phyloP scores from a whole-genome alignment of 306 rosid species.

The Quercus parvula region DNA sequence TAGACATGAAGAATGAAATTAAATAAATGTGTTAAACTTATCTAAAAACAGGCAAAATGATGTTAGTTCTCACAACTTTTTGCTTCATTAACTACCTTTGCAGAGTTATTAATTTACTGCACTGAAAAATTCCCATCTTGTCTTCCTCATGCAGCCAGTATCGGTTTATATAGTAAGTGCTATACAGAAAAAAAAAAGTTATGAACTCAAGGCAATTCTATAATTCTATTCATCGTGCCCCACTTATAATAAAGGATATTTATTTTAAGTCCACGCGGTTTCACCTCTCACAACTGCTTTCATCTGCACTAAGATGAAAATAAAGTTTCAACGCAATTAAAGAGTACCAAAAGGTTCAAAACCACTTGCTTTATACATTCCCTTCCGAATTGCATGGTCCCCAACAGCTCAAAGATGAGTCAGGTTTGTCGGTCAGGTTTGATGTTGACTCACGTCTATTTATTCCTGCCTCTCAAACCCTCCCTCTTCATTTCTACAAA shows the following conservation, averaged over 20 bases:
- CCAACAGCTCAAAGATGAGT: conserved; percentile 42
- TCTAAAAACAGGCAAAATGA: background rate
- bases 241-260: background rate
- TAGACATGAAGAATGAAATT: too few relatives aligned
- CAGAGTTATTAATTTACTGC: background rate
- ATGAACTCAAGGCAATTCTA: background rate
- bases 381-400: conserved; percentile 40
- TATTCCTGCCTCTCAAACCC: conserved; percentile 44
- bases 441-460: conserved; percentile 65
- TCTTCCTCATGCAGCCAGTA: background rate
- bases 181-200: background rate
- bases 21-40: too few relatives aligned
- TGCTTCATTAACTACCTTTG: too few relatives aligned
- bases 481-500: conserved; percentile 44
- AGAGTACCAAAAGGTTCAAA: conserved; percentile 18
- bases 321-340: conserved; percentile 12
- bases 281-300: conserved; percentile 12
- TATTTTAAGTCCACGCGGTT: conserved; percentile 19
- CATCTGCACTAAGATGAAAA: background rate
- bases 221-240: background rate
- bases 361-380: conserved; percentile 17
- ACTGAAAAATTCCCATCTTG: background rate
- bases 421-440: conserved; percentile 30
- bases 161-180: background rate
- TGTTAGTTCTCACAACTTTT: background rate